Percentiles rank a stretch among this genome's conserved stretches.
Evolutionary conservation across 176 grass and related monocot species (phyloP).

Genomic region (Leersia perrieri): DNA sequence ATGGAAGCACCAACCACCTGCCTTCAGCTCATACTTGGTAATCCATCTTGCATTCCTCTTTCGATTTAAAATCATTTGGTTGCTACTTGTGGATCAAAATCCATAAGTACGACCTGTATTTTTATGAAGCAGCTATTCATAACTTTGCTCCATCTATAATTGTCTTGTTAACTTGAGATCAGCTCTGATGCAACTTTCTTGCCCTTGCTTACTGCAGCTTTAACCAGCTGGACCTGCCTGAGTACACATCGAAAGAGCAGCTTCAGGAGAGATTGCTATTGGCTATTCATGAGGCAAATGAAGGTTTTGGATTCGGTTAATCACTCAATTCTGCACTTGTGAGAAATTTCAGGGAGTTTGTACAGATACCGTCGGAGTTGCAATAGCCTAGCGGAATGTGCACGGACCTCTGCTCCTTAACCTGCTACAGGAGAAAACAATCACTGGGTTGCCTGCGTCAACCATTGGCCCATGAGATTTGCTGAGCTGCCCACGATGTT

Average conservation of each 20-base stretch:
- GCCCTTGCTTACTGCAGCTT: conserved; percentile 54
- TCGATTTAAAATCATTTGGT: not conserved
- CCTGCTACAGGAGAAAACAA: conserved; percentile 16
- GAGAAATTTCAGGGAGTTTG: not conserved
- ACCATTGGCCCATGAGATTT: not conserved
- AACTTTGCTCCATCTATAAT: not conserved
- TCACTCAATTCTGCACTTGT: not conserved
- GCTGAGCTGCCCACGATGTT: conserved; percentile 1
- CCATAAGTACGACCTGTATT: no score
- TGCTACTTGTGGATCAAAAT: not conserved
- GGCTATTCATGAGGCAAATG: conserved; percentile 94
- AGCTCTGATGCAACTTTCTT: not conserved
- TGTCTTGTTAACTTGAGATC: conserved; percentile 11
- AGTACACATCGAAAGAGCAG: conserved; percentile 95
- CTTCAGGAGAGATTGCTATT: conserved; percentile 85
- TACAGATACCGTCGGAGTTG: conserved; percentile 38
- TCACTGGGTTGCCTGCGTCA: conserved; percentile 14
- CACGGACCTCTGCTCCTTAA: not conserved
- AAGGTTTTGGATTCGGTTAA: conserved; percentile 98
- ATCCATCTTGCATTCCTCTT: not conserved
- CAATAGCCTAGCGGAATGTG: conserved; percentile 15
- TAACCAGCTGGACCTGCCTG: conserved; percentile 95
- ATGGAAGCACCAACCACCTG: conserved; percentile 87
- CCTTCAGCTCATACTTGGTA: conserved; percentile 99
- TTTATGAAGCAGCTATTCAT: no score